Evolutionary conservation across 192 early-diverging fungal species (phyloP).

Genomic region (Podochytrium sp.): DNA sequence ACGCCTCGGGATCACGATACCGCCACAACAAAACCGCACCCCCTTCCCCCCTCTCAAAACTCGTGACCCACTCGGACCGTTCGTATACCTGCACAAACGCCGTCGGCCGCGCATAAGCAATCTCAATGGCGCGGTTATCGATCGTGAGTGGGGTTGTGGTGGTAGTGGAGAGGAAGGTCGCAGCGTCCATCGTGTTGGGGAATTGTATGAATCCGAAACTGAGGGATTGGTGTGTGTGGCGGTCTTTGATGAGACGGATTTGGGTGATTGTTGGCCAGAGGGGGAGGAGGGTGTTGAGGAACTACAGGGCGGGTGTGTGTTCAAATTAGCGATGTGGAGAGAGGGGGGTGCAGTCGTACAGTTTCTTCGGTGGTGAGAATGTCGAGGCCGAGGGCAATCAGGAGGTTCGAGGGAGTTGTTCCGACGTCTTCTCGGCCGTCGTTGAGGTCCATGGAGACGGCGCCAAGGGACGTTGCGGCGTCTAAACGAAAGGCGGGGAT

Average conservation of each 20-base stretch:
- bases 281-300: conserved; percentile 1
- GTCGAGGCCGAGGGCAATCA: conserved; percentile 65
- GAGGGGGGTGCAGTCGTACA: conserved; percentile 33
- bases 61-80: conserved; percentile 61
- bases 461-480: background rate
- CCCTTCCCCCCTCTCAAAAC: conserved; percentile 13
- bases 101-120: conserved; percentile 58
- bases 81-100: conserved; percentile 69
- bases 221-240: conserved; percentile 58
- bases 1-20: conserved; percentile 72
- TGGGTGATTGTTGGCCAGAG: conserved; percentile 31
- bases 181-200: conserved; percentile 34
- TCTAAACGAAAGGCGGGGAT: background rate
- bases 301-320: background rate
- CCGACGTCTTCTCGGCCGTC: conserved; percentile 65
- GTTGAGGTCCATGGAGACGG: conserved; percentile 45
- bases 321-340: background rate
- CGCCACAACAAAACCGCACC: conserved; percentile 46
- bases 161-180: background rate
- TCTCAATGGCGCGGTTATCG: conserved; percentile 44
- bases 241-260: conserved; percentile 60
- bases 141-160: conserved; percentile 39
- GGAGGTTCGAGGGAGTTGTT: conserved; percentile 48
- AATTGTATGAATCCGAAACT: conserved; percentile 72
- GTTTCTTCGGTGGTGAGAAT: conserved; percentile 61